Conservation (phyloP, 129 eudicot genomes). For the Chrysanthemum makinoi region DNA sequence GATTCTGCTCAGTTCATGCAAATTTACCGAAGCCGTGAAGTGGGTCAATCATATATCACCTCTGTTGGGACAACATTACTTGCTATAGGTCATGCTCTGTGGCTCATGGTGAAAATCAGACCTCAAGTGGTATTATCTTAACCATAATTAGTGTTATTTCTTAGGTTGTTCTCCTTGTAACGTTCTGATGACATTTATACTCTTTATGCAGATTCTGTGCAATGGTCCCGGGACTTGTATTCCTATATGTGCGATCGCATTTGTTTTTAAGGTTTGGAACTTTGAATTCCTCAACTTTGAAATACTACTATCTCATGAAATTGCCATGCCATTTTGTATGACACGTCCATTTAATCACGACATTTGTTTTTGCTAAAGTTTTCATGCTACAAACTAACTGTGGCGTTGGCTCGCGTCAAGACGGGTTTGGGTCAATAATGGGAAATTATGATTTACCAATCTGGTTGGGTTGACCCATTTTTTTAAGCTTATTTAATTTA, state of each 20-base stretch:
- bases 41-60: conserved; percentile 81
- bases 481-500: too few relatives aligned
- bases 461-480: too few relatives aligned
- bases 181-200: conserved; percentile 1
- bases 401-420: too few relatives aligned
- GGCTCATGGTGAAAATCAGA: conserved; percentile 74
- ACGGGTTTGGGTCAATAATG: not conserved
- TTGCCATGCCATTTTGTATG: not conserved
- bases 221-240: conserved; percentile 92
- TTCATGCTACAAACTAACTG: not conserved
- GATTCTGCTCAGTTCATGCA: conserved; percentile 56
- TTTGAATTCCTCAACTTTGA: conserved; percentile 9
- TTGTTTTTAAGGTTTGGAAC: conserved; percentile 60
- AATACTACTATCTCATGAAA: not conserved
- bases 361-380: not conserved
- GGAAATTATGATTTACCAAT: too few relatives aligned
- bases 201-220: conserved; percentile 56
- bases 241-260: conserved; percentile 69
- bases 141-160: not conserved
- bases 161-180: not conserved
- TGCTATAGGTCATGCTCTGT: conserved; percentile 69
- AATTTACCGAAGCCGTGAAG: conserved; percentile 88
- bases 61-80: conserved; percentile 68
- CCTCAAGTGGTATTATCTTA: conserved; percentile 69
- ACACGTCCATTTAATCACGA: not conserved